Evolutionary conservation across 306 rosid species (phyloP).

Genomic region (Echinosophora koreensis): DNA sequence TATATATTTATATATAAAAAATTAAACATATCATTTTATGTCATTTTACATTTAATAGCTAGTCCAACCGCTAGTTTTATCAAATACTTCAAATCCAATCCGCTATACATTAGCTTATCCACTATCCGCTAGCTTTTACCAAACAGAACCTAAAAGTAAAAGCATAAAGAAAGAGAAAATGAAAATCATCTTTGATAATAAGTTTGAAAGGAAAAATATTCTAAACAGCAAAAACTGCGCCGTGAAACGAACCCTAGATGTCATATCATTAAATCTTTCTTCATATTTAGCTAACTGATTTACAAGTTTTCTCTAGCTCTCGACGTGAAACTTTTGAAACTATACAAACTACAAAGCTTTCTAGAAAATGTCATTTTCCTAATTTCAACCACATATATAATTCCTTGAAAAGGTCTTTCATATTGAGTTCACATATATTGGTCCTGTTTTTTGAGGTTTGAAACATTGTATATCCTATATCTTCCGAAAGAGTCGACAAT

Average conservation of each 20-base stretch:
- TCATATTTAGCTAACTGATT: not conserved
- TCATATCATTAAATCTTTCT: not conserved
- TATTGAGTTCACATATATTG: not conserved
- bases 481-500: not conserved
- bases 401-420: not conserved
- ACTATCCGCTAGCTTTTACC: too few relatives aligned
- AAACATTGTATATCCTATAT: not conserved
- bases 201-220: not conserved
- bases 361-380: constrained; percentile 2
- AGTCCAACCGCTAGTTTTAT: too few relatives aligned
- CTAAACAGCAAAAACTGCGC: not conserved
- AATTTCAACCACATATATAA: not conserved
- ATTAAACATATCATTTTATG: too few relatives aligned
- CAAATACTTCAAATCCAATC: too few relatives aligned
- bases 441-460: not conserved
- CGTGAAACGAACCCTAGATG: constrained; percentile 1
- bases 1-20: too few relatives aligned
- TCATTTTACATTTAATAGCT: too few relatives aligned
- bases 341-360: not conserved
- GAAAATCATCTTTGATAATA: not conserved
- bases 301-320: not conserved
- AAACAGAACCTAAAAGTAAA: too few relatives aligned
- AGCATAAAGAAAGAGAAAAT: not conserved
- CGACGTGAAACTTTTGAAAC: not conserved
- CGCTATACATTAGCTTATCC: too few relatives aligned